Percentiles rank a stretch among this genome's conserved stretches.
Conservation (phyloP, 371 early-diverging fungal genomes). For the Rhizopus stolonifer region DNA sequence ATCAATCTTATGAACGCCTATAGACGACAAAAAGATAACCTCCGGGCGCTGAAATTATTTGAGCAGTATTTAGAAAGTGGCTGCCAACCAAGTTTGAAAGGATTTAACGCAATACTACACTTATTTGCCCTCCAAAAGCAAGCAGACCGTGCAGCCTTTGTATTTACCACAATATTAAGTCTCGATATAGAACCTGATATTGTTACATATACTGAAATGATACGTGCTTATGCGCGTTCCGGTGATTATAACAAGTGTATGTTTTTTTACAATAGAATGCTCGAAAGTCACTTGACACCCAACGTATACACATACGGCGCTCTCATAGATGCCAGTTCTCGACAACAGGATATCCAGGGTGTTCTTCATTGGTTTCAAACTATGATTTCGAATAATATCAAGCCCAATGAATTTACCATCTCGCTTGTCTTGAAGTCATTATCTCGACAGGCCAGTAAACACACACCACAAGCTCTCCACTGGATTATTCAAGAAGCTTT, state of each 20-base stretch:
- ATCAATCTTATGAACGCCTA: slow-evolving; percentile 34
- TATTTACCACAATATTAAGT: slow-evolving; percentile 38
- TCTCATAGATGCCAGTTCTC: slow-evolving; percentile 43
- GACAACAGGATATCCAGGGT: slow-evolving; percentile 19
- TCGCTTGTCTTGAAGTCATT: slow-evolving; percentile 37
- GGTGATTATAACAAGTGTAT: slow-evolving; percentile 25
- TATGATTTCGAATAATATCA: slow-evolving; percentile 28
- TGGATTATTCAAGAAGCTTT: slow-evolving; percentile 35
- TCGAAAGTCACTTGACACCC: slow-evolving; percentile 34
- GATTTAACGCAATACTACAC: slow-evolving; percentile 50
- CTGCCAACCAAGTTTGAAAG: slow-evolving; percentile 32
- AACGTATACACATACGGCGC: slow-evolving; percentile 53
- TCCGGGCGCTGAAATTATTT: slow-evolving; percentile 38
- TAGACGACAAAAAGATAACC: slow-evolving; percentile 17
- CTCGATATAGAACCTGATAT: slow-evolving; percentile 42
- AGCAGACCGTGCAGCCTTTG: slow-evolving; percentile 30
- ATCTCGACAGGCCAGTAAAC: slow-evolving; percentile 9
- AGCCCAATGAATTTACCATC: slow-evolving; percentile 34
- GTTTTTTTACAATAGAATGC: slow-evolving; percentile 46
- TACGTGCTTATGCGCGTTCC: slow-evolving; percentile 34
- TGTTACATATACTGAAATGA: slow-evolving; percentile 50
- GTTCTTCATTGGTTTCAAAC: slow-evolving; percentile 47
- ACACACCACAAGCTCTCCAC: slow-evolving; percentile 19
- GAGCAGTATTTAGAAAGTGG: slow-evolving; percentile 37
- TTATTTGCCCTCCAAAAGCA: slow-evolving; percentile 44